Evolutionary conservation across 345 rosid species (phyloP).

Genomic region (Abelmoschus esculentus): DNA sequence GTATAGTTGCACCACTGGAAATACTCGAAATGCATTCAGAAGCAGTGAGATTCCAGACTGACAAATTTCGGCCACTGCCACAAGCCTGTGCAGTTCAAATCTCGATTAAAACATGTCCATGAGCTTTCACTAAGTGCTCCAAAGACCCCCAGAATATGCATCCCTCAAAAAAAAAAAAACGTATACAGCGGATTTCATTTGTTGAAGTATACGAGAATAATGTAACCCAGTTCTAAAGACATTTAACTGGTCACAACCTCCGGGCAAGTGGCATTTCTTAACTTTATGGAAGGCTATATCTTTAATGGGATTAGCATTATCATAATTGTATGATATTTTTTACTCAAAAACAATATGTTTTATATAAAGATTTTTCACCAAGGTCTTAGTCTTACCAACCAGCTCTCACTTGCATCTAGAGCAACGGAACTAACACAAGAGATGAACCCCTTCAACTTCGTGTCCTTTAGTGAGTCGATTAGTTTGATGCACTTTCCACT

Average conservation of each 20-base stretch:
- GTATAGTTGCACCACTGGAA: slow-evolving; percentile 38
- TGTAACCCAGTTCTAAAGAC: too few species aligned
- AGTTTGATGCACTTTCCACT: slow-evolving; percentile 73
- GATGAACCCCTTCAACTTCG: slow-evolving; percentile 31
- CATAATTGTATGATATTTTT: background rate
- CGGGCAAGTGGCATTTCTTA: background rate
- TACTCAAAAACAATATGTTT: background rate
- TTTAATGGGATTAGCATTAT: background rate
- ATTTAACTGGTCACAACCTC: background rate
- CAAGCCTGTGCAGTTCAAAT: slow-evolving; percentile 46
- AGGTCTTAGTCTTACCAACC: slow-evolving; percentile 91
- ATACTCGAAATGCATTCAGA: slow-evolving; percentile 69
- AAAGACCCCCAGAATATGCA: too few species aligned
- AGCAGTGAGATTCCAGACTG: slow-evolving; percentile 83
- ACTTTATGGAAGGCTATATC: background rate
- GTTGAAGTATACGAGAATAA: too few species aligned
- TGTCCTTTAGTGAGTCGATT: slow-evolving; percentile 46
- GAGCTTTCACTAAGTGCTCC: background rate
- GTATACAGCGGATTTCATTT: too few species aligned
- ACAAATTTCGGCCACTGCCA: slow-evolving; percentile 57
- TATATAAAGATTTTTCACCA: slow-evolving; percentile 1
- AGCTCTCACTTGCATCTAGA: slow-evolving; percentile 92
- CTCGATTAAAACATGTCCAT: slow-evolving; percentile 4
- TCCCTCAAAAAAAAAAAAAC: too few species aligned
- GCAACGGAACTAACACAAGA: slow-evolving; percentile 65